These are phyloP conservation scores for Xylaria nigripes DNA, from an alignment of 495 filamentous ascomycete genomes.

Conservation along the genomic window DNA sequence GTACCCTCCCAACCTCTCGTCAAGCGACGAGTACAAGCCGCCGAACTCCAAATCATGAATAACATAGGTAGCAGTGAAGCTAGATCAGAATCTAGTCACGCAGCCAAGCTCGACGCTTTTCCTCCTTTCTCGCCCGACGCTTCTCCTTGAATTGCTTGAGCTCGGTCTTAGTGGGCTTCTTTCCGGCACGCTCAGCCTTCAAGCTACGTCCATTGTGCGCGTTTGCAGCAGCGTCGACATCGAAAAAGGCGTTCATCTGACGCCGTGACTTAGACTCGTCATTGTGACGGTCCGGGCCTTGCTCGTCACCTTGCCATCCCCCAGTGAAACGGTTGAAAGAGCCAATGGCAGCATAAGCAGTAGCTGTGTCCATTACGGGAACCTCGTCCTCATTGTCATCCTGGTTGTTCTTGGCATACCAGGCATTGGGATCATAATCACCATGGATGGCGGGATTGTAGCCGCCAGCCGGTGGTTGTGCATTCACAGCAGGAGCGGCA, in stretches of 20 bases:
- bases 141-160: constrained; percentile 67
- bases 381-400: constrained; percentile 20
- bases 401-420: constrained; percentile 61
- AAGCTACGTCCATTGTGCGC: constrained; percentile 84
- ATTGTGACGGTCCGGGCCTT: constrained; percentile 49
- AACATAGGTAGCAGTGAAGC: neutral
- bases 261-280: constrained; percentile 83
- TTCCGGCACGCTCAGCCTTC: constrained; percentile 81
- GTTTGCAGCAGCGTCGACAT: constrained; percentile 96
- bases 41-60: constrained; percentile 10
- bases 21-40: constrained; percentile 4
- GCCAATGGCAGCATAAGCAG: constrained; percentile 56
- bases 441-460: constrained; percentile 97
- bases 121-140: constrained; percentile 73
- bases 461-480: constrained; percentile 45
- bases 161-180: constrained; percentile 79
- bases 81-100: constrained; percentile 50
- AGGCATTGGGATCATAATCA: constrained; percentile 86
- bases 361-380: constrained; percentile 22
- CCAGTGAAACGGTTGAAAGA: constrained; percentile 92
- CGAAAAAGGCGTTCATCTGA: constrained; percentile 93
- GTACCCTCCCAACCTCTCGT: constrained; percentile 6
- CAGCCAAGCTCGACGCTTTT: constrained; percentile 88
- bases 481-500: constrained; percentile 26
- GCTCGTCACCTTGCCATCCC: constrained; percentile 68